Base-by-base conservation (phyloP, 768 basidiomycete genomes). In the Amanita fuliginea region DNA sequence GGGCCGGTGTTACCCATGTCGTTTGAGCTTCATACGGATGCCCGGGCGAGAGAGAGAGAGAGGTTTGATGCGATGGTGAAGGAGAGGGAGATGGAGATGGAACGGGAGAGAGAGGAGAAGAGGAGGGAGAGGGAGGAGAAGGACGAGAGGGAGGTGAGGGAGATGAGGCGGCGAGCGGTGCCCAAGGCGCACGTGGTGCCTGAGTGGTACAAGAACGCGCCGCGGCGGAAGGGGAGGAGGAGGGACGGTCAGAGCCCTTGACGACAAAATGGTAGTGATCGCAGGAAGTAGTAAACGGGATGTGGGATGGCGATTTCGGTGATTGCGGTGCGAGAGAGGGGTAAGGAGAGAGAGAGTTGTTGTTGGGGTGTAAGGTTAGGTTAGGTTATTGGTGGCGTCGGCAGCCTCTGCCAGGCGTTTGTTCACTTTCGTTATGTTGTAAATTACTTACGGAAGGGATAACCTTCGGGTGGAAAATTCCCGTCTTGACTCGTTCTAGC, bases 131-230 rank as follows among this genome's bases (percentile, higher is more conserved):
- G 67, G 57, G 77, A 72, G 58, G 69, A 70, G 58, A 69, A 75
- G 56, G 82, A 85, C 64, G 80, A 77, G 62, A 64, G 62, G 61
- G 80, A 78, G 65, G 60, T 84, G 51, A 71, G 61, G 59, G 83
- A 80, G 66, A 53, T 83, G 58, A 67, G 86, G 60, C 76, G 71
- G 68, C 72, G 68, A 55, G 74, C 81, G 14, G 66, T 88, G 41
- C 81, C 82, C 19, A 77, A 70, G 62, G 86, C 86, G 41, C 72
- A 86, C 60, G 77, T 76, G 56, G 72, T 88, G 21, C 86, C 86
- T 9, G 81, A 79, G 54, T 88, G 86, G 86, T 88, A 88, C 57
- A 78, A 75, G 55, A 73, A 74, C 37, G 78, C 75, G 60, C 83
- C 83, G 56, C 85, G 73, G 74, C 76, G 68, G 60, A 64, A 64